Evolutionary conservation across 495 filamentous ascomycete genomes (phyloP).

Genomic region (Geoglossum glabrum): DNA sequence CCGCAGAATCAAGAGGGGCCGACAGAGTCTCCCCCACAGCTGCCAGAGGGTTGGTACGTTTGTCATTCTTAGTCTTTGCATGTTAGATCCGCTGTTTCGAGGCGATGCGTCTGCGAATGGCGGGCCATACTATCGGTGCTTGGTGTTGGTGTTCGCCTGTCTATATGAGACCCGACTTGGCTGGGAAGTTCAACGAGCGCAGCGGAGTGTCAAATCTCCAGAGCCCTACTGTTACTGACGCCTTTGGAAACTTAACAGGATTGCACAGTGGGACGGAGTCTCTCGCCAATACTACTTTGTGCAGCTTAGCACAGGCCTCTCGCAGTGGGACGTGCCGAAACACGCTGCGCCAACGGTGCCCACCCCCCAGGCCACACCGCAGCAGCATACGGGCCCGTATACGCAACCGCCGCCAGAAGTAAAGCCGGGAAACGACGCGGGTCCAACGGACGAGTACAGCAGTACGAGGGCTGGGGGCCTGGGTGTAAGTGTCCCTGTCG

Average conservation of each 20-base stretch:
- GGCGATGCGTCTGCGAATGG: too few species aligned
- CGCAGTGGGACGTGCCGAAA: conserved; percentile 62
- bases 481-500: conserved; percentile 5
- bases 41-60: conserved; percentile 49
- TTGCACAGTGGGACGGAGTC: conserved; percentile 63
- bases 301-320: conserved; percentile 50
- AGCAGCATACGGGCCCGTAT: conserved; percentile 12
- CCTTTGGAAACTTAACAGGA: conserved; percentile 19
- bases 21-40: conserved; percentile 43
- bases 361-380: conserved; percentile 25
- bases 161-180: too few species aligned
- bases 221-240: neutral
- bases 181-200: too few species aligned
- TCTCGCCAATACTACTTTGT: conserved; percentile 65
- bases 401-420: conserved; percentile 8
- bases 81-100: too few species aligned
- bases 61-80: neutral
- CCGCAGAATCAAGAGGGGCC: conserved; percentile 31
- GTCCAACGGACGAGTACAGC: conserved; percentile 4
- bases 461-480: conserved; percentile 5
- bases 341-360: conserved; percentile 29
- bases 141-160: too few species aligned
- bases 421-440: neutral
- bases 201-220: neutral
- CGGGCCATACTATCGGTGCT: too few species aligned